Evolutionary conservation across 2,329 filamentous ascomycete genomes (phyloP), one percentile per base, ranked within the genome.

Genomic region (Scedosporium apiospermum): DNA sequence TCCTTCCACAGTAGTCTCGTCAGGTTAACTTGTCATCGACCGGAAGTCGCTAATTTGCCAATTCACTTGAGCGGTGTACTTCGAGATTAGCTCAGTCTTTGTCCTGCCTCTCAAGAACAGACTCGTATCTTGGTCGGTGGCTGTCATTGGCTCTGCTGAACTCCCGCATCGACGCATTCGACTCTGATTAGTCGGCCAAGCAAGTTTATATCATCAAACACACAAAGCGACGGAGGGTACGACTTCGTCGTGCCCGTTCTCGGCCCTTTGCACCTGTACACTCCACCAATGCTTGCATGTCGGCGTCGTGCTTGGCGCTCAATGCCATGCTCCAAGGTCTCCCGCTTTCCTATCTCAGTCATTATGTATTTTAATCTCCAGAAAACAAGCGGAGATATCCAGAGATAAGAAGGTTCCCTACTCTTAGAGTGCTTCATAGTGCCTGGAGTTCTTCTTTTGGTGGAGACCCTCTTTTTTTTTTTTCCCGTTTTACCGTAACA

Each of bases 281-380:
- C 30, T 34, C 30, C 30, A 34, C 30, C 30, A 34, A 9, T 38
- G 34, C 34, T 38, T 38, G 34, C 34, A 38, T 38, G 34, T 14
- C 57, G 23, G 57, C 1, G 4, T 21, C 9, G 12, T 58, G 65
- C 68, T 64, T 65, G 61, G 59, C 66, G 38, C 64, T 58, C 60
- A 62, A 65, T 64, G 62, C 51, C 51, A 27, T 55, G 51, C 51
- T 16, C 51, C 51, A 55, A 23, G 51, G 18, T 55, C 51, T 55
- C 51, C 51, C 51, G 51, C 51, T 27, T 55, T 38, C 65, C 68
- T 71, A 71, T 71, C 69, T 70, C 72, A 69, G 41, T 65, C 68
- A 74, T 75, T 75, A 75, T 71, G 73, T 75, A 75, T 75, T 75
- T 71, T 68, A 67, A 73, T 74, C 68, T 73, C 69, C 68, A 23